phyloP scores from a whole-genome alignment of 805 yeast species.

The Saccharomycopsis synnaedendra region DNA sequence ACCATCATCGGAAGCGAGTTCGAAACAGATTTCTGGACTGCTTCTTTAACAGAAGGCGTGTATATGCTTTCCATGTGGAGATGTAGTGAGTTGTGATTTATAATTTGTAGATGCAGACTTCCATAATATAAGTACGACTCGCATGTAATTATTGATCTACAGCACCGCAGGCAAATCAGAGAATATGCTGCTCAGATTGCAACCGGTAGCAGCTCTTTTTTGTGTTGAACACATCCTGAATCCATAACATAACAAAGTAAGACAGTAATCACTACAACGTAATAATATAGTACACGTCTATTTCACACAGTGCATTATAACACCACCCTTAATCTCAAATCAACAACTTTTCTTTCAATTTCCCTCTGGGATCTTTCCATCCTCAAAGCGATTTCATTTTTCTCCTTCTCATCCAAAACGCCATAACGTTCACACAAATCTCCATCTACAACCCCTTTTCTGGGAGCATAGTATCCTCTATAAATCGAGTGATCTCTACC shows the following conservation, averaged over 20 bases:
- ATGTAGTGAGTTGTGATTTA: too few species aligned
- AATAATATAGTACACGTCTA: too few species aligned
- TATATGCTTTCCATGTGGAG: not conserved
- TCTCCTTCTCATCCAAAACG: slow-evolving; percentile 34
- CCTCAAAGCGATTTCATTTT: slow-evolving; percentile 9
- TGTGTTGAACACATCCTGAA: too few species aligned
- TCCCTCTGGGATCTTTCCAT: slow-evolving; percentile 22
- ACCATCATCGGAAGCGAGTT: slow-evolving; percentile 6
- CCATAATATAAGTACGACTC: not conserved
- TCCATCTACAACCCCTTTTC: slow-evolving; percentile 72
- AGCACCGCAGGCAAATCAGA: not conserved
- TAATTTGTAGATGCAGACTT: too few species aligned
- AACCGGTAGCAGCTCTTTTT: too few species aligned
- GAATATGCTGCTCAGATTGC: too few species aligned
- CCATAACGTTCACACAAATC: slow-evolving; percentile 61
- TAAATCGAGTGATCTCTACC: slow-evolving; percentile 60
- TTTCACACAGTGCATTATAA: not conserved
- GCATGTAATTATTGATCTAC: not conserved
- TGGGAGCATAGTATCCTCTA: slow-evolving; percentile 76
- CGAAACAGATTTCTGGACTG: slow-evolving; percentile 5
- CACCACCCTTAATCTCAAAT: slow-evolving; percentile 18
- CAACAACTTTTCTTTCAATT: slow-evolving; percentile 37
- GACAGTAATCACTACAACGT: too few species aligned
- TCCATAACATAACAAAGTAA: too few species aligned
- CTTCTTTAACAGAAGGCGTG: slow-evolving; percentile 5